Evolutionary conservation across 164 flowering plant species (phyloP).

Genomic region (Sedum album): DNA sequence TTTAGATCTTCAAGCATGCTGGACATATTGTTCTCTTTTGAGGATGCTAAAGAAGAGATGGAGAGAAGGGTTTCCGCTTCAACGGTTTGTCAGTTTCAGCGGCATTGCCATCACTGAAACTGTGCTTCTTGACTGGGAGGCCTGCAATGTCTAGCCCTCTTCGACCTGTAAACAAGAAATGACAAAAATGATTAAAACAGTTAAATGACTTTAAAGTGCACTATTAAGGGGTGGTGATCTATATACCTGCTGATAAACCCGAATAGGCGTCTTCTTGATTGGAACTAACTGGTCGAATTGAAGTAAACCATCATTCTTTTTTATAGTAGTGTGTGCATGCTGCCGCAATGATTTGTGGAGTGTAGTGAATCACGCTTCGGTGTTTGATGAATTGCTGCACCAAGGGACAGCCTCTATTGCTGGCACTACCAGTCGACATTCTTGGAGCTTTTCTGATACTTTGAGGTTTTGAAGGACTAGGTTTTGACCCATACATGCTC

Average conservation of each 20-base stretch:
- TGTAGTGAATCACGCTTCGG: slow-evolving; percentile 29
- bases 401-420: slow-evolving; percentile 52
- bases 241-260: slow-evolving; percentile 39
- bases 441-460: slow-evolving; percentile 51
- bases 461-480: slow-evolving; percentile 72
- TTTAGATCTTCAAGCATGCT: slow-evolving; percentile 33
- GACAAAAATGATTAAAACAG: too few relatives aligned
- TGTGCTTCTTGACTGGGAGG: slow-evolving; percentile 36
- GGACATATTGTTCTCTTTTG: slow-evolving; percentile 29
- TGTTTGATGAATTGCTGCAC: slow-evolving; percentile 54
- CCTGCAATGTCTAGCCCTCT: slow-evolving; percentile 61
- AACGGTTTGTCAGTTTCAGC: slow-evolving; percentile 41
- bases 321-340: slow-evolving; percentile 23
- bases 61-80: slow-evolving; percentile 72
- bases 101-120: slow-evolving; percentile 28
- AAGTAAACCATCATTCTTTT: slow-evolving; percentile 31
- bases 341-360: slow-evolving; percentile 31
- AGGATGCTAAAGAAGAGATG: slow-evolving; percentile 48
- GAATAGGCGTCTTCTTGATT: slow-evolving; percentile 28
- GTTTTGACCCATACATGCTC: slow-evolving; percentile 76
- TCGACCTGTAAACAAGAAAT: slow-evolving; percentile 26
- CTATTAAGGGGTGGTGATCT: not conserved
- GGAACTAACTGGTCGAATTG: slow-evolving; percentile 15
- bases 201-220: not conserved
- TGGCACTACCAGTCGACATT: slow-evolving; percentile 52